These are phyloP conservation scores for Piromyces sp. DNA, from an alignment of 192 early-diverging fungal genomes.

Conservation along the genomic window DNA sequence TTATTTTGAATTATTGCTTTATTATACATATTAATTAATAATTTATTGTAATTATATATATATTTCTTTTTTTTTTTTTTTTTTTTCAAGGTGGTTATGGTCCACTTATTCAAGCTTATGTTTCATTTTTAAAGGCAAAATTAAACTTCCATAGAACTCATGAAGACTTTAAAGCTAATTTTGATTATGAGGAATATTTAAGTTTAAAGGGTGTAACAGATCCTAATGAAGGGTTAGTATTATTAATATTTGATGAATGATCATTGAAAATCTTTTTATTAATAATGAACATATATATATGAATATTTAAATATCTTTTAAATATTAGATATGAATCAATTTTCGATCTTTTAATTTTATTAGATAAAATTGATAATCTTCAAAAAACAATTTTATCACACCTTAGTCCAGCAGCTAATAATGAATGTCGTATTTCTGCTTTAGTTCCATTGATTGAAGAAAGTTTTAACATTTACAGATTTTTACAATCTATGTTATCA, in stretches of 20 bases:
- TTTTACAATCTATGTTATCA: conserved; percentile 82
- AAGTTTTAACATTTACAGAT: conserved; percentile 85
- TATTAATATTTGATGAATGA: neutral
- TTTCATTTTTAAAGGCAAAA: conserved; percentile 75
- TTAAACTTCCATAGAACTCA: conserved; percentile 80
- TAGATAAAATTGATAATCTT: conserved; percentile 81
- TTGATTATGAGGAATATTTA: conserved; percentile 95
- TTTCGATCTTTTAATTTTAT: conserved; percentile 74
- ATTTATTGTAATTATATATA: too few species aligned
- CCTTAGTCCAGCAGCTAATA: conserved; percentile 64
- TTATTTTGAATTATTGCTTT: too few species aligned
- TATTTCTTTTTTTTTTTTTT: neutral
- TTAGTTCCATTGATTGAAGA: conserved; percentile 96
- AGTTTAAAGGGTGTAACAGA: conserved; percentile 84
- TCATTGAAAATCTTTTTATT: too few species aligned
- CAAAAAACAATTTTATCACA: conserved; percentile 74
- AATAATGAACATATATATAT: too few species aligned
- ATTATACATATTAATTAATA: too few species aligned
- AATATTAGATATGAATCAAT: conserved; percentile 77
- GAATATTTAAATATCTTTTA: too few species aligned
- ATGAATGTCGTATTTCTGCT: conserved; percentile 87
- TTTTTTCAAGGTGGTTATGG: conserved; percentile 41
- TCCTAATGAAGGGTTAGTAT: conserved; percentile 77
- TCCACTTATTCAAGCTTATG: conserved; percentile 71
- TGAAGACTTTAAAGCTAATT: conserved; percentile 82